Conservation (phyloP, 139 green algal species). For the Pseudopediastrum boryanum region DNA sequence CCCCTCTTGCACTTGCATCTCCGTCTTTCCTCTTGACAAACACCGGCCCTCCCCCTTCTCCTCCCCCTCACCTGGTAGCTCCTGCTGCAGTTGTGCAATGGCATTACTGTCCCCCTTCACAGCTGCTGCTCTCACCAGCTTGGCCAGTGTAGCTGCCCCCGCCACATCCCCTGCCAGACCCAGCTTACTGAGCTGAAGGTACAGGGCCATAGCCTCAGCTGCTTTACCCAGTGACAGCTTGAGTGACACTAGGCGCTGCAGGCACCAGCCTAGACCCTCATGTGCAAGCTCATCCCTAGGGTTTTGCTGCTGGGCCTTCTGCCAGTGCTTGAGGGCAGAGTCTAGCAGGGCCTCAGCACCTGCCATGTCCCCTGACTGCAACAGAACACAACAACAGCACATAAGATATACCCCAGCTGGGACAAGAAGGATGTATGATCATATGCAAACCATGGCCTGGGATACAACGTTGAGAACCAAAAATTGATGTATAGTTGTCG, state of each 20-base stretch:
- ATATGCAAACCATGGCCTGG: too few relatives aligned
- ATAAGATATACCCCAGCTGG: too few relatives aligned
- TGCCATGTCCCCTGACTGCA: constrained; percentile 50
- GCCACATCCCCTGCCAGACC: constrained; percentile 18
- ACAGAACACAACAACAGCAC: too few relatives aligned
- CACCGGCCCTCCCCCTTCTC: background rate
- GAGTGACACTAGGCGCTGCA: constrained; percentile 63
- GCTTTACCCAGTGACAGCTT: constrained; percentile 47
- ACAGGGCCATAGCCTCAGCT: constrained; percentile 28
- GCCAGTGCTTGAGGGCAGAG: constrained; percentile 47
- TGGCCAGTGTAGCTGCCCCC: constrained; percentile 30
- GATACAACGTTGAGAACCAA: too few relatives aligned
- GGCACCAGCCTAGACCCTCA: constrained; percentile 53
- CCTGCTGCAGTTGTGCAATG: constrained; percentile 36
- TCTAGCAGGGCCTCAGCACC: constrained; percentile 54
- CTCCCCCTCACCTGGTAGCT: constrained; percentile 21
- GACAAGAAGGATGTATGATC: too few relatives aligned
- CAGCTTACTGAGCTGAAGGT: constrained; percentile 35
- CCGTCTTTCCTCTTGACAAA: too few relatives aligned
- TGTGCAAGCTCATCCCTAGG: constrained; percentile 2
- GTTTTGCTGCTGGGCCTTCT: background rate
- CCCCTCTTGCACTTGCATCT: too few relatives aligned
- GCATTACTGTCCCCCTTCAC: constrained; percentile 33
- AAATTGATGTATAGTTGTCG: too few relatives aligned
- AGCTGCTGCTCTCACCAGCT: constrained; percentile 51